These are phyloP conservation scores for Hypoxylon sp. DNA, from an alignment of 2,329 filamentous ascomycete species.

Conservation along the genomic window DNA sequence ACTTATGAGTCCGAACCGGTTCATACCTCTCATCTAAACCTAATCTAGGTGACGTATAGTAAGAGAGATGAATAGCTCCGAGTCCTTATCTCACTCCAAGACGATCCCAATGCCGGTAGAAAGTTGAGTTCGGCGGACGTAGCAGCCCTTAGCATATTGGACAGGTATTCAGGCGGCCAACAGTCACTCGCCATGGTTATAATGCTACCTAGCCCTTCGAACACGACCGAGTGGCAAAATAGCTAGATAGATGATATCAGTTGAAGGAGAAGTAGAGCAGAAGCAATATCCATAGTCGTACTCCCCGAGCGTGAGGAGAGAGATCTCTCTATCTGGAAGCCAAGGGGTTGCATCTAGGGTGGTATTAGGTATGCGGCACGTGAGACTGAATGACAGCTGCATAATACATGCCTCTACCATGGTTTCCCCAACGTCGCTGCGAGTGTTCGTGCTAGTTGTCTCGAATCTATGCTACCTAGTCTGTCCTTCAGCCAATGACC, in stretches of 20 bases:
- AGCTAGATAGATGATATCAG: background rate
- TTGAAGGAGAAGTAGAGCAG: background rate
- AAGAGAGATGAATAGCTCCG: background rate
- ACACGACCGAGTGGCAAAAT: background rate
- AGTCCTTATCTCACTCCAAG: conserved; percentile 21
- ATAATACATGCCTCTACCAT: conserved; percentile 1
- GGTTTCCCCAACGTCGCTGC: conserved; percentile 4
- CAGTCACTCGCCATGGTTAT: conserved; percentile 5
- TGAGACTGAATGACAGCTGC: conserved; percentile 5
- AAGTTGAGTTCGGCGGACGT: background rate
- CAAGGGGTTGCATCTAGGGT: conserved; percentile 5
- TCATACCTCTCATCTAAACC: conserved; percentile 3
- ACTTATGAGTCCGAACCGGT: conserved; percentile 17
- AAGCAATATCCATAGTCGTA: background rate
- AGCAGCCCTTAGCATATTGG: background rate
- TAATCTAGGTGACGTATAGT: conserved; percentile 20
- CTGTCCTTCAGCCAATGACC: conserved; percentile 9
- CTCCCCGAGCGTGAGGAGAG: conserved; percentile 4
- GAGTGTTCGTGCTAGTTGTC: conserved; percentile 3
- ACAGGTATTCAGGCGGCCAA: conserved; percentile 6
- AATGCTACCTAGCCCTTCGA: conserved; percentile 7
- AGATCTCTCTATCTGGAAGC: background rate
- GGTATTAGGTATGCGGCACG: conserved; percentile 10
- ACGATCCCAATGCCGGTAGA: conserved; percentile 1
- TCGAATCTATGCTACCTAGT: conserved; percentile 3